Evolutionary conservation across 129 eudicot species (phyloP).

Genomic region (Tagetes erecta): DNA sequence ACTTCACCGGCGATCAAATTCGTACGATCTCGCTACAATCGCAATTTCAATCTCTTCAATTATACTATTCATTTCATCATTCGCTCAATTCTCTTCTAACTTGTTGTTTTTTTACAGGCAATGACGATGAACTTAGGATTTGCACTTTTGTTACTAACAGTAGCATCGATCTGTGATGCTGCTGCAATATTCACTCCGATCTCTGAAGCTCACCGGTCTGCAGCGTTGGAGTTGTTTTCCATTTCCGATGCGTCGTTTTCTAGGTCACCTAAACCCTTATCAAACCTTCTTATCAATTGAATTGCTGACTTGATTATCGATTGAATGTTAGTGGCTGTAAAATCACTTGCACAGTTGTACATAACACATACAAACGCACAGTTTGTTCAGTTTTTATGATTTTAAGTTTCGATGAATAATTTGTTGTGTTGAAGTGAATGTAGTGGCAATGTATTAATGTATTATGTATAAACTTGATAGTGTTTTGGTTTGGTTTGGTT

Average conservation of each 20-base stretch:
- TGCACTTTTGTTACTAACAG: slow-evolving; percentile 33
- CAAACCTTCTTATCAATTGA: slow-evolving; percentile 24
- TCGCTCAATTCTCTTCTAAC: neutral
- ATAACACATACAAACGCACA: neutral
- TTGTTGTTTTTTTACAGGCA: slow-evolving; percentile 23
- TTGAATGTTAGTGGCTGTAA: neutral
- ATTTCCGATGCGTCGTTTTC: slow-evolving; percentile 43
- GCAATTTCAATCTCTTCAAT: neutral
- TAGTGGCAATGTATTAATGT: too few species aligned
- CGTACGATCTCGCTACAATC: neutral
- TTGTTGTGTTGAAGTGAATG: too few species aligned
- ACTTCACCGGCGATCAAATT: neutral
- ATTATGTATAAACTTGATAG: neutral
- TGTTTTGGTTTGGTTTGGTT: neutral
- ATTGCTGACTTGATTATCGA: slow-evolving; percentile 2
- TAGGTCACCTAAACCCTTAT: slow-evolving; percentile 43
- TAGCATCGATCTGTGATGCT: slow-evolving; percentile 50
- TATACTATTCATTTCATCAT: neutral
- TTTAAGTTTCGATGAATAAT: neutral
- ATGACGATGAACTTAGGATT: slow-evolving; percentile 53
- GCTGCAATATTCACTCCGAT: slow-evolving; percentile 53
- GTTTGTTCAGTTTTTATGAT: neutral
- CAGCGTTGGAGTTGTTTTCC: slow-evolving; percentile 54
- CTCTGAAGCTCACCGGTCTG: slow-evolving; percentile 65
- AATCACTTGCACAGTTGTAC: neutral